Evolutionary conservation across 306 rosid species (phyloP), one percentile per base, ranked within the genome.

Genomic region (Carpinus viminea): DNA sequence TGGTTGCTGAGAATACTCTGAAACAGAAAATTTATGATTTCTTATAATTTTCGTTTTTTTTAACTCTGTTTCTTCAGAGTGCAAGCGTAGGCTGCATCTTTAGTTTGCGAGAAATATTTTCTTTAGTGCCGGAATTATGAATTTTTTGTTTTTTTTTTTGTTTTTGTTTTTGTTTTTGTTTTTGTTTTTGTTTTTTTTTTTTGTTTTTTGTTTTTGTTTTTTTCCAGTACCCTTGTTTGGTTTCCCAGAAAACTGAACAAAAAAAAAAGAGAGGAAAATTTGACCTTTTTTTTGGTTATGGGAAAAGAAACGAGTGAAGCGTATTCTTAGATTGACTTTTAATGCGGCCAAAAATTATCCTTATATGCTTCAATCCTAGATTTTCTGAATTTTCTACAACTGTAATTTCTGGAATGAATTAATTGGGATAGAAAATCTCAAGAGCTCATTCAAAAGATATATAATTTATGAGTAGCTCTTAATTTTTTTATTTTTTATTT

Each of bases 241-340:
- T 72, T 79, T 50, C 55, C 43, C 46, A 72, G 71, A 77, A 76
- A 84, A 55, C 55, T 51, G 6, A 80, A 31, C 3, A 20, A 53
- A 53, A 20, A 12, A 69, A 69, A 4, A 41, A 5, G 5, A 41
- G 5, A 41, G 45, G 45, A 41, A 41, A 41, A 41, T 41, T 41
- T 72, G 73, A 76, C 68, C 26, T 6, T 75, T 60, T 28, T 38
- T 51, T 15, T 74, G 77, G 36, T 78, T 76, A 64, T 80, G 87
- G 77, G 75, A 72, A 62, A 62, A 56, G 4, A 8, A 56, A 52
- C 57, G n/a, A 52, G 57, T 0, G 57, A 56, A 20, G 20, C 13
- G 26, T n/a, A n/a, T 18, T 18, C 18, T 56, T 56, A 15, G 2
- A 20, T 18, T 56, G 62, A 56, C 28, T 20, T 56, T 56, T 15